A percentile compares a stretch with the other conserved stretches of the same genome.
Evolutionary conservation across 2,329 filamentous ascomycete species (phyloP).

Genomic region (Trichoderma sp.): DNA sequence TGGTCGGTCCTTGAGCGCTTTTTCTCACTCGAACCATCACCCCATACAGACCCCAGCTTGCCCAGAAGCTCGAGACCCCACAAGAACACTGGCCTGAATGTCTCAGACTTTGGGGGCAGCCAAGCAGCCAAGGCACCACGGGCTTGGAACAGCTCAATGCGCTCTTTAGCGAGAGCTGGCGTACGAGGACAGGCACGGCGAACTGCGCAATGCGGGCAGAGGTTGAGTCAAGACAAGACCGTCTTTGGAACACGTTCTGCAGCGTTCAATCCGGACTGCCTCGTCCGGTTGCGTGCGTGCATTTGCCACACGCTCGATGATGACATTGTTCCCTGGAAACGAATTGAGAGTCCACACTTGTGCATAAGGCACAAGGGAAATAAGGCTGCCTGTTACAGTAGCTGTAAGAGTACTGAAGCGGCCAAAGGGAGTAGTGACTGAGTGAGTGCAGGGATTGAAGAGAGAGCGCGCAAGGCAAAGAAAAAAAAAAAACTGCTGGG

Average conservation of each 20-base stretch:
- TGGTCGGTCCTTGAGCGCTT: constrained; percentile 12
- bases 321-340: background rate
- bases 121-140: constrained; percentile 2
- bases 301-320: constrained; percentile 7
- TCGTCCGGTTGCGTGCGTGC: constrained; percentile 2
- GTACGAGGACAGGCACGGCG: too few species aligned
- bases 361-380: constrained; percentile 15
- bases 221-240: background rate
- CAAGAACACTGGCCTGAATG: background rate
- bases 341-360: constrained; percentile 12
- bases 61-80: background rate
- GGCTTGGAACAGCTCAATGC: constrained; percentile 12
- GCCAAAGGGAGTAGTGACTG: background rate
- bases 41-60: constrained; percentile 12
- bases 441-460: background rate
- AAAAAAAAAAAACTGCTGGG: background rate
- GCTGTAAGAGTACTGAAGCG: background rate
- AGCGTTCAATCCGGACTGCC: background rate
- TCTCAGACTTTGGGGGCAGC: constrained; percentile 12
- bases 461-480: background rate
- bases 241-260: background rate
- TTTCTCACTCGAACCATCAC: constrained; percentile 19
- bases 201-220: background rate
- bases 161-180: background rate
- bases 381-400: background rate